Percentiles rank a stretch among this genome's conserved stretches.
Evolutionary conservation across 805 yeast species (phyloP).

Genomic region (Lipomyces sp.): DNA sequence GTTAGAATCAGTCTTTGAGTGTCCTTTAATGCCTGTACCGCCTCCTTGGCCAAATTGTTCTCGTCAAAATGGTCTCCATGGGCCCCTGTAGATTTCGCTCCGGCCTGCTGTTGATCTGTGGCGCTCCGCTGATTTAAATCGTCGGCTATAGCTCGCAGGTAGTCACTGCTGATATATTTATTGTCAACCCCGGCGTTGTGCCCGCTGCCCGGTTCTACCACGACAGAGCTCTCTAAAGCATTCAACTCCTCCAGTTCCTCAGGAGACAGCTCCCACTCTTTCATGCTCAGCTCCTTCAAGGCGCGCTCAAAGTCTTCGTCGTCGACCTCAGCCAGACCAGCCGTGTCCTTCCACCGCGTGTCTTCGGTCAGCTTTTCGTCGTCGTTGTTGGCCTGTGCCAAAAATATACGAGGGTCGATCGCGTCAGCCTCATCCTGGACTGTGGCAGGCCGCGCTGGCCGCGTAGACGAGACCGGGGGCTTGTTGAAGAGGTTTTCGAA

Average conservation of each 20-base stretch:
- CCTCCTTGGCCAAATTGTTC: not conserved
- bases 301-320: slow-evolving; percentile 25
- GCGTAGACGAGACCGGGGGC: slow-evolving; percentile 12
- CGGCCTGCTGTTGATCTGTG: not conserved
- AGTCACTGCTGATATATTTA: slow-evolving; percentile 8
- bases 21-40: not conserved
- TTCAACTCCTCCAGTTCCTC: slow-evolving; percentile 21
- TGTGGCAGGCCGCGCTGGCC: not conserved
- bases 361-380: not conserved
- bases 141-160: slow-evolving; percentile 13
- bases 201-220: slow-evolving; percentile 3
- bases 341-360: slow-evolving; percentile 8
- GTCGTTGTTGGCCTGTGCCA: not conserved
- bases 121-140: slow-evolving; percentile 5
- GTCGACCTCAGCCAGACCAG: slow-evolving; percentile 7
- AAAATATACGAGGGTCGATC: slow-evolving; percentile 10
- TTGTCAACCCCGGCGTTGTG: not conserved
- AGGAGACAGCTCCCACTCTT: slow-evolving; percentile 22
- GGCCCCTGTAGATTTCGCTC: not conserved
- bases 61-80: not conserved
- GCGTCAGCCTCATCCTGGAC: slow-evolving; percentile 2
- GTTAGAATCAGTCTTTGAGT: not conserved
- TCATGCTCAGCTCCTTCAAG: slow-evolving; percentile 17
- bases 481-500: slow-evolving; percentile 17
- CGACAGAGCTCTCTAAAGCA: slow-evolving; percentile 17